These are phyloP conservation scores for Cladosporium colombiae DNA, from an alignment of 2,329 filamentous ascomycete genomes.

Conservation along the genomic window DNA sequence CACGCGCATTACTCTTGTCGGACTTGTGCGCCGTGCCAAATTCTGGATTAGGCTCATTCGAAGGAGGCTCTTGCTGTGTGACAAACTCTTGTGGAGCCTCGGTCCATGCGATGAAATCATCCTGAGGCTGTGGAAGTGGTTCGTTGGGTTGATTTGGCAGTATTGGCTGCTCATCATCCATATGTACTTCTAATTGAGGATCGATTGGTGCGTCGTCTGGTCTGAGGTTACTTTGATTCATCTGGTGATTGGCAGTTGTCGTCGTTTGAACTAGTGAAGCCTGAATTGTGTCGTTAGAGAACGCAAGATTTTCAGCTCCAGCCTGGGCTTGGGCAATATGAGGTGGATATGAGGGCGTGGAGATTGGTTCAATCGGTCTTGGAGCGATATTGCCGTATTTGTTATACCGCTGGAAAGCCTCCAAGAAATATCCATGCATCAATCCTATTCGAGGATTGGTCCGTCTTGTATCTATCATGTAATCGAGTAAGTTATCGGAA, in stretches of 20 bases:
- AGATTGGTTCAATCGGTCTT: neutral
- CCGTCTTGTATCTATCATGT: neutral
- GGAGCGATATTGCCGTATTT: neutral
- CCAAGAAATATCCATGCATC: constrained; percentile 7
- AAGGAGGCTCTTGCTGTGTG: constrained; percentile 18
- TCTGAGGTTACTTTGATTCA: constrained; percentile 9
- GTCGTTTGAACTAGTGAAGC: constrained; percentile 26
- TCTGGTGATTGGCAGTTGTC: constrained; percentile 24
- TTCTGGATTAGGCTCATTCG: constrained; percentile 20
- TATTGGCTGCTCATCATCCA: neutral
- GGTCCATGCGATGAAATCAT: constrained; percentile 23
- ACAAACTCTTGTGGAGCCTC: constrained; percentile 26
- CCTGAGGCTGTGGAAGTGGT: neutral
- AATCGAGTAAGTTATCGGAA: neutral
- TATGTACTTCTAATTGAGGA: constrained; percentile 11
- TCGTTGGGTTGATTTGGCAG: neutral
- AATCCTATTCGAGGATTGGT: neutral
- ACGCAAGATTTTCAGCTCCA: neutral
- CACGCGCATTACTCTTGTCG: constrained; percentile 38
- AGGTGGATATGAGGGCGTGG: constrained; percentile 1
- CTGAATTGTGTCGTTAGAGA: constrained; percentile 7
- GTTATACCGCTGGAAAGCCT: constrained; percentile 5
- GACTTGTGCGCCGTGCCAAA: constrained; percentile 24
- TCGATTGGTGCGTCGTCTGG: neutral
- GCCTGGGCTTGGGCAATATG: constrained; percentile 6